A percentile compares a stretch with the other conserved stretches of the same genome.
Evolutionary conservation across 73 alveolate genomes (phyloP).

Genomic region (Paramecium sexaurelia): DNA sequence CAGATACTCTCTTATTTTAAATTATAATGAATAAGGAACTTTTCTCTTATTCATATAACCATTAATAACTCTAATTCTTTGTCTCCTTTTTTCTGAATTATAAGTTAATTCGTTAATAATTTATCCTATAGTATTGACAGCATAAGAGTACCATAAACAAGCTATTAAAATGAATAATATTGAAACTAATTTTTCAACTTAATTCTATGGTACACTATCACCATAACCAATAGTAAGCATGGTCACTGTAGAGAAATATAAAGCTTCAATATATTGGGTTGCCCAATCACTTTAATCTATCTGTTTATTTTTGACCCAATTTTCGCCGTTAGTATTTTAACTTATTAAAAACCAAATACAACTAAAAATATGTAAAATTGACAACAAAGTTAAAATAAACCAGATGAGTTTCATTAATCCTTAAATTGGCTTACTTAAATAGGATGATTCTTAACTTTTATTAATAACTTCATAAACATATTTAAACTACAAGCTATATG

Average conservation of each 20-base stretch:
- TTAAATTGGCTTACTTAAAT: not conserved
- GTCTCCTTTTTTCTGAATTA: not conserved
- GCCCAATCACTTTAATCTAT: conserved; percentile 22
- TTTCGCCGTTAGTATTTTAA: not conserved
- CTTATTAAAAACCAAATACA: conserved; percentile 58
- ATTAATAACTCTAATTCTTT: conserved; percentile 47
- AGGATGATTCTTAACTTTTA: conserved; percentile 44
- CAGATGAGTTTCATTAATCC: conserved; percentile 26
- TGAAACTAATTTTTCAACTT: conserved; percentile 28
- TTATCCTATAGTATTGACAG: conserved; percentile 23
- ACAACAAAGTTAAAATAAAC: conserved; percentile 25
- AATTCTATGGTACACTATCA: conserved; percentile 53
- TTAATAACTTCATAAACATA: conserved; percentile 31
- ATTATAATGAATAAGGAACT: conserved; percentile 15
- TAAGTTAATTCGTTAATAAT: conserved; percentile 17
- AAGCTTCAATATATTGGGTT: conserved; percentile 40
- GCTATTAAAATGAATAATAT: conserved; percentile 29
- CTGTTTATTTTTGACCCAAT: conserved; percentile 39
- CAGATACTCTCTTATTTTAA: conserved; percentile 26
- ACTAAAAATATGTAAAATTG: conserved; percentile 58
- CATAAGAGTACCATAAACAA: conserved; percentile 51
- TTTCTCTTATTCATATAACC: not conserved
- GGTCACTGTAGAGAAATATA: conserved; percentile 61
- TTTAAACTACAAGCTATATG: not conserved
- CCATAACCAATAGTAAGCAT: conserved; percentile 68